Conservation (phyloP, 2,329 filamentous ascomycete species). For the Intubia oerlemansii region DNA sequence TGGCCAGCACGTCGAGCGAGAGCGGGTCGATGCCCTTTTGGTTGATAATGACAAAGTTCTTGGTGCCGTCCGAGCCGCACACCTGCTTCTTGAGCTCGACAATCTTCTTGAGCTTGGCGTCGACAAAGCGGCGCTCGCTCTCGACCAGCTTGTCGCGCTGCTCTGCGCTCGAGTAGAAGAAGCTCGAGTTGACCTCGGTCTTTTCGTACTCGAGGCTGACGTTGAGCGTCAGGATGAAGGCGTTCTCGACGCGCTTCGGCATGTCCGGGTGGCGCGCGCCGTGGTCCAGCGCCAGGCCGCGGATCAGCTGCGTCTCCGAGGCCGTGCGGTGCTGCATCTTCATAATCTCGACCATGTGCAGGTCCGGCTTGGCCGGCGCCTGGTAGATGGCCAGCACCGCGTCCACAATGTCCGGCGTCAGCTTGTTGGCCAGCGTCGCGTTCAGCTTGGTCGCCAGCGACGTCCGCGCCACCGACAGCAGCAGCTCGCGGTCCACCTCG, state of each 20-base stretch:
- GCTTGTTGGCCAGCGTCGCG: conserved; percentile 64
- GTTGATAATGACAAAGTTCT: conserved; percentile 95
- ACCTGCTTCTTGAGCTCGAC: conserved; percentile 96
- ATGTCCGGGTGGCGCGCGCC: conserved; percentile 94
- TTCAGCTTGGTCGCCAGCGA: conserved; percentile 93
- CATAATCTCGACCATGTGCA: conserved; percentile 99
- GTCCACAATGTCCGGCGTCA: conserved; percentile 91
- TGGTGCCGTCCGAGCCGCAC: conserved; percentile 79
- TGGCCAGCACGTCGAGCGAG: conserved; percentile 85
- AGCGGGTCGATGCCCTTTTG: conserved; percentile 98
- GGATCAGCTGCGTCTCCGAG: conserved; percentile 88
- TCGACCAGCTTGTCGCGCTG: conserved; percentile 96
- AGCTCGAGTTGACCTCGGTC: conserved; percentile 95
- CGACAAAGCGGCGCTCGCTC: conserved; percentile 87
- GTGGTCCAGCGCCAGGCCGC: conserved; percentile 81
- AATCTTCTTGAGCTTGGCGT: conserved; percentile 92
- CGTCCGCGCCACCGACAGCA: conserved; percentile 81
- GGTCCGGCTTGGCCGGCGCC: conserved; percentile 72
- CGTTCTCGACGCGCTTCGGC: conserved; percentile 91
- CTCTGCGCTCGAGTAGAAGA: conserved; percentile 95
- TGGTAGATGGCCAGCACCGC: conserved; percentile 89
- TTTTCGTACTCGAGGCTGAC: conserved; percentile 98
- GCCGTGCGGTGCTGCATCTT: conserved; percentile 98
- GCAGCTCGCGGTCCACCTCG: conserved; percentile 80
- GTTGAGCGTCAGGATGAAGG: conserved; percentile 84